Evolutionary conservation across 1,139 yeast genomes (phyloP).

Genomic region (Wickerhamomyces sp.): DNA sequence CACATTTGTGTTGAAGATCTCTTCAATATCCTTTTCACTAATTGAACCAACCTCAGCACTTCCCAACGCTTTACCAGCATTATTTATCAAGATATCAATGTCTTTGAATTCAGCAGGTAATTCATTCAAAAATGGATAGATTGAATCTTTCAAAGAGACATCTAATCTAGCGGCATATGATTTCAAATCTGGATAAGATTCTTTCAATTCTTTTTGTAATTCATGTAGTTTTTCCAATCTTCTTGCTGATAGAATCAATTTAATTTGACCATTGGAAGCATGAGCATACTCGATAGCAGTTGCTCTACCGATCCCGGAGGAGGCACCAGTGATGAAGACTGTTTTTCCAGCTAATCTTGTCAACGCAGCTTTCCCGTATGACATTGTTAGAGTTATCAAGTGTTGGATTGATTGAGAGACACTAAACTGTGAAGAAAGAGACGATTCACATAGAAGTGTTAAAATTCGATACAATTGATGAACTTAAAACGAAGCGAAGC

Average conservation of each 20-base stretch:
- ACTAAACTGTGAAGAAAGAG: not conserved
- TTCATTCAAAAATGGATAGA: slow-evolving; percentile 45
- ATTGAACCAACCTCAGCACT: slow-evolving; percentile 58
- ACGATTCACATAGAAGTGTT: too few relatives aligned
- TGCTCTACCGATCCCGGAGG: slow-evolving; percentile 65
- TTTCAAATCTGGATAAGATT: slow-evolving; percentile 43
- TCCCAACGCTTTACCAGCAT: slow-evolving; percentile 81
- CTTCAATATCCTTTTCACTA: slow-evolving; percentile 46
- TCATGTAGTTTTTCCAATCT: slow-evolving; percentile 50
- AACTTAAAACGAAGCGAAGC: too few relatives aligned
- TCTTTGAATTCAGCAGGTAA: slow-evolving; percentile 52
- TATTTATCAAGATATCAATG: slow-evolving; percentile 67
- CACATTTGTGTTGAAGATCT: slow-evolving; percentile 71
- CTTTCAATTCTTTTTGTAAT: slow-evolving; percentile 40
- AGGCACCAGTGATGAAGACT: slow-evolving; percentile 39
- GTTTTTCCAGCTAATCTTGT: slow-evolving; percentile 39
- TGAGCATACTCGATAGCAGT: slow-evolving; percentile 69
- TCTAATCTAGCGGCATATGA: slow-evolving; percentile 54
- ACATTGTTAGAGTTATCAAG: slow-evolving; percentile 23
- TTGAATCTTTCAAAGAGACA: slow-evolving; percentile 47
- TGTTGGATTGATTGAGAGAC: not conserved
- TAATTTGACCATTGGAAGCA: slow-evolving; percentile 63
- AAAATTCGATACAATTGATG: too few relatives aligned
- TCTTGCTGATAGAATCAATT: slow-evolving; percentile 66
- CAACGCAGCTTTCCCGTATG: slow-evolving; percentile 34